Percentiles rank a stretch among this genome's conserved stretches.
phyloP scores from a whole-genome alignment of 306 rosid species.

The Prunus padus region DNA sequence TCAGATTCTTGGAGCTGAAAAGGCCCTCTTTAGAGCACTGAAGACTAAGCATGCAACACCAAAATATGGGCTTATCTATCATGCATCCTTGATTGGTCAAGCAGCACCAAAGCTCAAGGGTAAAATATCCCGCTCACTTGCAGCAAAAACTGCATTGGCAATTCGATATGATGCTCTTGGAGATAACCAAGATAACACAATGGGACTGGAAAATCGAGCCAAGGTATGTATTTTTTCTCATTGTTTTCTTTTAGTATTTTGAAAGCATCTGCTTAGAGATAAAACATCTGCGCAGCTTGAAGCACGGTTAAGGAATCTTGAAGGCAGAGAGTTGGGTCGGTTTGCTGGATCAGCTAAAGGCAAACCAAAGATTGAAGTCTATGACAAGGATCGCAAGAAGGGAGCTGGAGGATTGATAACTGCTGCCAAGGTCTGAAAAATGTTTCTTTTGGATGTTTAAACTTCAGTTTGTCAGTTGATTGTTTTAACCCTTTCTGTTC shows the following conservation, averaged over 20 bases:
- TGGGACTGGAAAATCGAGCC: constrained; percentile 80
- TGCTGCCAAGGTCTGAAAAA: constrained; percentile 66
- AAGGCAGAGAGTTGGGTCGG: constrained; percentile 81
- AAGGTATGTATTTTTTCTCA: constrained; percentile 44
- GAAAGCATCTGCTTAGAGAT: neutral
- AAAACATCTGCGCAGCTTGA: constrained; percentile 51
- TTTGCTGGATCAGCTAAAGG: constrained; percentile 89
- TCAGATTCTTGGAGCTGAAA: constrained; percentile 96
- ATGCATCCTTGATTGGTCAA: constrained; percentile 93
- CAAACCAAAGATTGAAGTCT: constrained; percentile 81
- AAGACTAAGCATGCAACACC: constrained; percentile 96
- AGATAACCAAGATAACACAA: constrained; percentile 69
- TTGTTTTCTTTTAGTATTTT: neutral
- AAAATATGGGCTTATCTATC: constrained; percentile 91
- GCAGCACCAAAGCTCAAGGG: constrained; percentile 90
- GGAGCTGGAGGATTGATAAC: constrained; percentile 72
- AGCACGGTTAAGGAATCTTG: constrained; percentile 78
- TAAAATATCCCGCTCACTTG: constrained; percentile 88
- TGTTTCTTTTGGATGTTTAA: constrained; percentile 5
- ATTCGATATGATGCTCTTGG: constrained; percentile 89
- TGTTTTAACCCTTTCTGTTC: constrained; percentile 16
- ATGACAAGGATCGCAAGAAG: constrained; percentile 88
- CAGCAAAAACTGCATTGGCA: constrained; percentile 78
- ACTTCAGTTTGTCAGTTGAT: constrained; percentile 4
- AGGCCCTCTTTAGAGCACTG: constrained; percentile 90